phyloP scores from a whole-genome alignment of 2,329 filamentous ascomycete genomes.

The Diaporthe caulivora region DNA sequence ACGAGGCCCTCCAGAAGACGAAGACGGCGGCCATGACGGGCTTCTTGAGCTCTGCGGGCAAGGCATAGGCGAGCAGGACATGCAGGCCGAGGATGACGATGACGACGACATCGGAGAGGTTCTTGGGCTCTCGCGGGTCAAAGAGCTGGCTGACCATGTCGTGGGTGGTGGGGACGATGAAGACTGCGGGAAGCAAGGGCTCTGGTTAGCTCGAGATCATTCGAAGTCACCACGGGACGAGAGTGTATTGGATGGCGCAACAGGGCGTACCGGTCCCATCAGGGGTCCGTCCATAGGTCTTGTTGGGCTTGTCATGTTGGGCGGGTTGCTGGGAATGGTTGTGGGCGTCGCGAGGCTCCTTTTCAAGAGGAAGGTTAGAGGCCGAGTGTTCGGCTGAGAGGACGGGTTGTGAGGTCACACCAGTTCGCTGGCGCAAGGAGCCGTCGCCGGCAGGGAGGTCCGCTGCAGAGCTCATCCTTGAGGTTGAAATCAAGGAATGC shows the following conservation, averaged over 20 bases:
- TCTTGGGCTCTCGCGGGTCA: conserved; percentile 95
- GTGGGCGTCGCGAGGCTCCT: conserved; percentile 30
- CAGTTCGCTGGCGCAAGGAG: conserved; percentile 43
- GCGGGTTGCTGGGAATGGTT: conserved; percentile 28
- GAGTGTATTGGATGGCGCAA: conserved; percentile 13
- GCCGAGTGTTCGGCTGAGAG: conserved; percentile 30
- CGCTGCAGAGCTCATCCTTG: conserved; percentile 43
- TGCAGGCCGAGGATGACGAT: conserved; percentile 82
- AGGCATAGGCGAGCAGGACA: conserved; percentile 77
- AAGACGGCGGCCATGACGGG: conserved; percentile 87
- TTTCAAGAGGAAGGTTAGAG: conserved; percentile 26
- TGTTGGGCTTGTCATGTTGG: conserved; percentile 60
- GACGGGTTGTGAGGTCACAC: conserved; percentile 9
- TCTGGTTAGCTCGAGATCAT: not conserved
- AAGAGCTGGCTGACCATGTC: conserved; percentile 99
- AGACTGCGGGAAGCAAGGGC: conserved; percentile 71
- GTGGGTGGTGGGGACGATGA: conserved; percentile 94
- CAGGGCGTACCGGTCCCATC: conserved; percentile 80
- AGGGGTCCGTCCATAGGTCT: conserved; percentile 91
- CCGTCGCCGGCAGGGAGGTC: conserved; percentile 45
- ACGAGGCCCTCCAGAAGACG: conserved; percentile 90
- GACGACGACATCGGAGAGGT: conserved; percentile 86
- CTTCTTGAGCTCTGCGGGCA: conserved; percentile 77
- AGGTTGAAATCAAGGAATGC: conserved; percentile 39
- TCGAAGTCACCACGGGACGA: not conserved